These are phyloP conservation scores for Pythium grandisporangium DNA, from an alignment of 352 stramenopile genomes.

Conservation along the genomic window DNA sequence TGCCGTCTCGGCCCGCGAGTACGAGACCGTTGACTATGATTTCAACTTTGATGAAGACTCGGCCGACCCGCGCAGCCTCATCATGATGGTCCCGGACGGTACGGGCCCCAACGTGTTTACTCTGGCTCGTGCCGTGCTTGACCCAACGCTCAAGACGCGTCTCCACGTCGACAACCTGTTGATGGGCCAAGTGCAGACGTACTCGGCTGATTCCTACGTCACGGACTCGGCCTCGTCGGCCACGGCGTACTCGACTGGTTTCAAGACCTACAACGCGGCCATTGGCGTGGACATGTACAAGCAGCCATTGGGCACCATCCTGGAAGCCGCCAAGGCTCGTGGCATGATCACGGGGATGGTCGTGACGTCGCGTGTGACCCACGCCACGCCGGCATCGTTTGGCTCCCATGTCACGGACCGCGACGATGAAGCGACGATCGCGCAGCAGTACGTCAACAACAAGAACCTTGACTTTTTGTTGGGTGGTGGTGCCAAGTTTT, in stretches of 20 bases:
- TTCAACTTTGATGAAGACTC: conserved; percentile 45
- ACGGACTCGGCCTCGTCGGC: conserved; percentile 48
- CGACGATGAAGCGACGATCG: conserved; percentile 44
- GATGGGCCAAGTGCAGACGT: conserved; percentile 45
- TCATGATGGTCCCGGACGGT: conserved; percentile 71
- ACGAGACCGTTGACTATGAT: conserved; percentile 55
- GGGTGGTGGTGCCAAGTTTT: conserved; percentile 36
- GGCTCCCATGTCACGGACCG: conserved; percentile 41
- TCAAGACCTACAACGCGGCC: conserved; percentile 54
- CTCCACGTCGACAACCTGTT: conserved; percentile 51
- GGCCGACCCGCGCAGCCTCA: conserved; percentile 32
- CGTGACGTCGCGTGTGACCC: conserved; percentile 52
- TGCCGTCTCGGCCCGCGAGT: conserved; percentile 22
- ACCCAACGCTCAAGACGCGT: conserved; percentile 37
- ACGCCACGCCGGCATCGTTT: conserved; percentile 49
- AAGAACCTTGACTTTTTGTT: conserved; percentile 62
- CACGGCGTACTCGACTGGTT: conserved; percentile 46
- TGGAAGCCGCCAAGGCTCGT: conserved; percentile 49
- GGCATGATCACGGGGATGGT: conserved; percentile 64
- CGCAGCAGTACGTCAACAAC: conserved; percentile 50
- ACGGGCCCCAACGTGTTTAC: conserved; percentile 59
- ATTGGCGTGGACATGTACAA: conserved; percentile 51
- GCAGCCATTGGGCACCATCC: conserved; percentile 46
- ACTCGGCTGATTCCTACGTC: conserved; percentile 60
- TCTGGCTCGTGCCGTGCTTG: conserved; percentile 39